Base-by-base conservation (phyloP, 2,329 filamentous ascomycete species). In the Ophiosphaerella korrae region DNA sequence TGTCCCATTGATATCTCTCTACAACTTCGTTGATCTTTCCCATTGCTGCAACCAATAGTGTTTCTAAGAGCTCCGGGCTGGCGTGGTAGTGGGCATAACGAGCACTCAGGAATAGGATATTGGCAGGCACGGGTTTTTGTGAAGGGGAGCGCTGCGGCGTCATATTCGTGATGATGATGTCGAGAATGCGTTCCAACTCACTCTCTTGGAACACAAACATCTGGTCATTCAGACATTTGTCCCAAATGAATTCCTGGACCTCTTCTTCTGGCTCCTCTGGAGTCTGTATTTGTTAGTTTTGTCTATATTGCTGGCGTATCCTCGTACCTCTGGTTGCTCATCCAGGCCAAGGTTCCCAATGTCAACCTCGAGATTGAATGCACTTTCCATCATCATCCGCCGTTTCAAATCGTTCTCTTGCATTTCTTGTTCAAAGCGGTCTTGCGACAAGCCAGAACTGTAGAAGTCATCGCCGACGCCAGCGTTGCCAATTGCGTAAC, bases 151-250 rank as follows among this genome's bases (percentile, higher is more conserved):
- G 83, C 75, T 97, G 92, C 1, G 94, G 94, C 1, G 91, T 95
- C 94, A 99, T 97, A 67, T 94, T 93, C 55, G 93, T 97, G 69
- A 99, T 96, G 70, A 97, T 87, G 48, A 97, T 94, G 70, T 96
- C 89, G 60, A 99, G 82, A 66, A 99, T 97, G 51, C 88, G 87
- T 51, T 93, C 89, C 44, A 99, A 82, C 69, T 99, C 93, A 70
- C 85, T 88, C 62, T 97, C 93, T 73, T 99, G 94, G 72, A 99
- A 99, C 33, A 99, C 94, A 71, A 99, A 99, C 94, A 99, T 99
- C 73, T 99, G 94, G 71, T 99, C 94, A 70, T 97, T 91, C 42
- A 96, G 80, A 74, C 94, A 99, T 63, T 89, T 84, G 57, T 89
- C 89, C 94, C 94, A 99, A 53, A 97, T 88, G 66, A 99, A 99